Base-by-base conservation (phyloP, 306 rosid species). In the Fragaria nilgerrensis region DNA sequence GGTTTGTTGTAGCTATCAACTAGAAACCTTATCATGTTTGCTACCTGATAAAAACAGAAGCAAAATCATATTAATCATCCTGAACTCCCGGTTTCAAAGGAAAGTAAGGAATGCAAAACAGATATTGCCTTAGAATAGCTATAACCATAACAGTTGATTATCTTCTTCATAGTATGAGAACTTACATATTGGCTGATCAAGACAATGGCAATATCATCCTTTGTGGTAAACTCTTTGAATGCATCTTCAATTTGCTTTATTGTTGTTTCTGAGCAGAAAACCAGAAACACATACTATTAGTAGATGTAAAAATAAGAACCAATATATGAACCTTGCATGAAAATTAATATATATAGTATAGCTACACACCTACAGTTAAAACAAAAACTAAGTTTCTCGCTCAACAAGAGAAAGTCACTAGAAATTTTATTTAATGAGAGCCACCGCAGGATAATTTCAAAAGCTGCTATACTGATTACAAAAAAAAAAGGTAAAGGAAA, bases 161-260 rank as follows among this genome's bases (percentile, higher is more conserved):
- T 56, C 47, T 32, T 71, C 44, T 62, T 76, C 32, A 12, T 12
- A 7, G 59, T 25, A 64, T 34, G 67, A 75, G 19, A 82, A 83
- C 99, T 89, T 90, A 92, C 99, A 75, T 87, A 92, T 92, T 95
- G 97, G 84, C 99, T 92, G 75, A 95, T 95, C 83, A 92, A 79
- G 82, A 95, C 92, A 73, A 92, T 83, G 7, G 99, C 97, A 47
- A 92, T 79, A 70, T 95, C 94, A 68, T 95, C 99, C 85, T 86
- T 86, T 59, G 92, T 7, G 19, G 97, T 89, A 81, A 95, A 95
- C 77, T 95, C 99, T 79, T 90, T 95, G 87, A 92, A 95, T 68
- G 97, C 94, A 76, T 95, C 99, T 89, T 95, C 99, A 64, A 92
- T 92, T 85, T 86, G 89, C 84, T 95, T 95, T 44, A 95, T 89